Percentiles rank a stretch among this genome's conserved stretches.
Evolutionary conservation across 768 basidiomycete genomes (phyloP).

Genomic region (Exsudoporus frostii): DNA sequence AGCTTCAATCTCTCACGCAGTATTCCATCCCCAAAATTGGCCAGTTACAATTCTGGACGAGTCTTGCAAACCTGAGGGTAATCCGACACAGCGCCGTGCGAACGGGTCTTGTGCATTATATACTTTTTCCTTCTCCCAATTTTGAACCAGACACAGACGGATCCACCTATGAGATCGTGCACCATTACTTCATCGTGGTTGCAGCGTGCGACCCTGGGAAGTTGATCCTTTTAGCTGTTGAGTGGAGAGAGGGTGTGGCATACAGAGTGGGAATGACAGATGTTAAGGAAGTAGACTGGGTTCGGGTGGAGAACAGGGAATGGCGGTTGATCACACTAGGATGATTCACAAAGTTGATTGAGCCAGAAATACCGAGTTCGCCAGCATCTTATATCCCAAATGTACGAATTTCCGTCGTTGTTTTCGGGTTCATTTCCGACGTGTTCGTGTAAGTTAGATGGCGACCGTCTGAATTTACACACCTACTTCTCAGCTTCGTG

Average conservation of each 20-base stretch:
- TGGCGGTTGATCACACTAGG: conserved; percentile 13
- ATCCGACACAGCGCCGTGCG: neutral
- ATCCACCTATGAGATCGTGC: neutral
- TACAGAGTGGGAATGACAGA: conserved; percentile 6
- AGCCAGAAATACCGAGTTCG: too few species aligned
- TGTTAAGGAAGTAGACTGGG: neutral
- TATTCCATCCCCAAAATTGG: neutral
- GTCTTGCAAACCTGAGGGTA: neutral
- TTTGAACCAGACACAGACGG: neutral
- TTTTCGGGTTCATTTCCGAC: neutral
- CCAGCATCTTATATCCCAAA: neutral
- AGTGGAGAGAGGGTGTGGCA: conserved; percentile 16
- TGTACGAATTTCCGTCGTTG: too few species aligned
- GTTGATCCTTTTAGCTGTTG: conserved; percentile 10
- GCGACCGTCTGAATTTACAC: neutral
- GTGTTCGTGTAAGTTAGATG: neutral
- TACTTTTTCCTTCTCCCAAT: neutral
- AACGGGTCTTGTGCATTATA: neutral
- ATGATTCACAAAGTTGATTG: neutral
- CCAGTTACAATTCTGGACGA: conserved; percentile 18
- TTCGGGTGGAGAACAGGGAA: conserved; percentile 7
- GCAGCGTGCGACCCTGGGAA: neutral
- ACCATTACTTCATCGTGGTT: conserved; percentile 13
- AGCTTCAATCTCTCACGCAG: neutral
- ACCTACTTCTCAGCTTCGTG: neutral